These are phyloP conservation scores for Blastocystis sp. DNA, from an alignment of 352 stramenopile species.

Conservation along the genomic window DNA sequence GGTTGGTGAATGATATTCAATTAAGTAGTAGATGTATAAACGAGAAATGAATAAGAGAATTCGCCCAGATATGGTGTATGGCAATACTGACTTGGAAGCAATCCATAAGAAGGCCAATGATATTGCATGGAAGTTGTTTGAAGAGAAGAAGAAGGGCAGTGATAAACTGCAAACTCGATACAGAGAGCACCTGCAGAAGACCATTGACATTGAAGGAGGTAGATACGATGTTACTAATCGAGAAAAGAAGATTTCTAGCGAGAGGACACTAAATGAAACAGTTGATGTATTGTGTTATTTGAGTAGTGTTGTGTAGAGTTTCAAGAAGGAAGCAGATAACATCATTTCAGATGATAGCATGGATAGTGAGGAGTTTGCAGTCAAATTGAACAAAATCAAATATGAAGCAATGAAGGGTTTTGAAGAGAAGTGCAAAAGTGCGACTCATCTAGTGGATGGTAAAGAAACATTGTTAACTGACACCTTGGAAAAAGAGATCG, in stretches of 20 bases:
- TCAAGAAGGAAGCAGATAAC: no score
- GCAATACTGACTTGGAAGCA: neutral
- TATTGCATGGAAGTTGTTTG: neutral
- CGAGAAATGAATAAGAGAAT: neutral
- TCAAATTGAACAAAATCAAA: neutral
- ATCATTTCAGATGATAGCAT: neutral
- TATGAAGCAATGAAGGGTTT: neutral
- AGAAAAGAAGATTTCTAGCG: neutral
- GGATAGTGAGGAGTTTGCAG: neutral
- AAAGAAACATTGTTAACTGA: neutral
- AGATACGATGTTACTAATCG: neutral
- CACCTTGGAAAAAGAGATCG: neutral
- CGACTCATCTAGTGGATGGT: neutral
- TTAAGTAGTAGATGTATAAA: neutral
- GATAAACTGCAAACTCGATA: neutral
- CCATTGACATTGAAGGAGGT: neutral
- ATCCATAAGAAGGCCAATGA: neutral
- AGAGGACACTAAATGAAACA: neutral
- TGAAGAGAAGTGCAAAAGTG: neutral
- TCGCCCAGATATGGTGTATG: neutral
- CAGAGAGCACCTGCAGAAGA: neutral
- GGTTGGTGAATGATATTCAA: neutral
- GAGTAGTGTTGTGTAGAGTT: neutral
- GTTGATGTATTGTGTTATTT: neutral
- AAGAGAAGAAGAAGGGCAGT: neutral